These are phyloP conservation scores for Magnusiomyces magnusii DNA, from an alignment of 1,139 yeast species.

Conservation along the genomic window DNA sequence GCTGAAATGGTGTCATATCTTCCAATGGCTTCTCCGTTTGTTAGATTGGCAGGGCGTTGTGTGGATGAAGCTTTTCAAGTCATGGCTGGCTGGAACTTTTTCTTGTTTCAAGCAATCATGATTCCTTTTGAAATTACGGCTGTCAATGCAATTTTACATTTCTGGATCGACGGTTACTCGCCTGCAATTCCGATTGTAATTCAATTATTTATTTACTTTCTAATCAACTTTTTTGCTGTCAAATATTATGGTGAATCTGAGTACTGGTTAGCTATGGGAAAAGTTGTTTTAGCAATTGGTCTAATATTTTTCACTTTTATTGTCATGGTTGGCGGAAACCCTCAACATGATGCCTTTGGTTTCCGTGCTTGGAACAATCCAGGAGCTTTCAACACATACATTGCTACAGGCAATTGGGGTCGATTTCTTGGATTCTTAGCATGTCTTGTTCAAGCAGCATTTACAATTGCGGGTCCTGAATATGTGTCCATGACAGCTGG, in stretches of 20 bases:
- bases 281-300: slow-evolving; percentile 63
- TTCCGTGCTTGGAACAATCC: slow-evolving; percentile 62
- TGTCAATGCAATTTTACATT: slow-evolving; percentile 68
- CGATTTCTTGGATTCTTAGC: slow-evolving; percentile 65
- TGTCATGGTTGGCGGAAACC: slow-evolving; percentile 80
- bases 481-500: slow-evolving; percentile 69
- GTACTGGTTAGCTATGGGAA: slow-evolving; percentile 72
- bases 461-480: slow-evolving; percentile 79
- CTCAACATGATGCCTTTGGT: slow-evolving; percentile 53
- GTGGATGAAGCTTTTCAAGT: slow-evolving; percentile 66
- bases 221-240: slow-evolving; percentile 67
- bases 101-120: slow-evolving; percentile 65
- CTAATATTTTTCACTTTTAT: slow-evolving; percentile 63
- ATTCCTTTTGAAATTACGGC: slow-evolving; percentile 80
- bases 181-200: slow-evolving; percentile 38
- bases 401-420: slow-evolving; percentile 51
- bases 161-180: slow-evolving; percentile 55
- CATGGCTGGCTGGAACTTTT: slow-evolving; percentile 75
- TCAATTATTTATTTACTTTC: slow-evolving; percentile 53
- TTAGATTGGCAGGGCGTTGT: slow-evolving; percentile 48
- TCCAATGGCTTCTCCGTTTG: slow-evolving; percentile 64
- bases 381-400: slow-evolving; percentile 49
- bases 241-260: slow-evolving; percentile 69
- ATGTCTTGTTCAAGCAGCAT: slow-evolving; percentile 56
- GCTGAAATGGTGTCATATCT: slow-evolving; percentile 80